A percentile compares a stretch with the other conserved stretches of the same genome.
phyloP scores from a whole-genome alignment of 306 rosid genomes.

The Gastrolobium bilobum region DNA sequence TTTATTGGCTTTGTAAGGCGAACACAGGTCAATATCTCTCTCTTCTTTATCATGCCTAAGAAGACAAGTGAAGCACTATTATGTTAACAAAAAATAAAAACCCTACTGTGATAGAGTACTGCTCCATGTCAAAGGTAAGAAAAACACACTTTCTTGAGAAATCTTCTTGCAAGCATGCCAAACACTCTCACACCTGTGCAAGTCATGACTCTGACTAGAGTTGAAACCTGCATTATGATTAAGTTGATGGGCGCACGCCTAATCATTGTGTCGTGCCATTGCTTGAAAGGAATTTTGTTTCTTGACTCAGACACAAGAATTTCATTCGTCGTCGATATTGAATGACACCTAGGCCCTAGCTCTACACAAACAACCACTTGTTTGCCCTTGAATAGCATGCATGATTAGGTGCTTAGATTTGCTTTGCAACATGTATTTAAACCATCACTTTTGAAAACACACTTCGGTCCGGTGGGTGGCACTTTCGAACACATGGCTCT shows the following conservation, averaged over 20 bases:
- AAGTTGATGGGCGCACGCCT: slow-evolving; percentile 74
- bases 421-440: slow-evolving; percentile 20
- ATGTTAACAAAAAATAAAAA: background rate
- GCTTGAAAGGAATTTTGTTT: slow-evolving; percentile 65
- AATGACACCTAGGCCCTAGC: slow-evolving; percentile 28
- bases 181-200: slow-evolving; percentile 29
- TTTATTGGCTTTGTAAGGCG: slow-evolving; percentile 6
- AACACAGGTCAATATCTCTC: background rate
- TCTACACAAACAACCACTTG: background rate
- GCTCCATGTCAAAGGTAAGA: slow-evolving; percentile 46
- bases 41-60: slow-evolving; percentile 22
- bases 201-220: slow-evolving; percentile 41
- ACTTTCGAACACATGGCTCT: background rate
- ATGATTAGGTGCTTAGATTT: slow-evolving; percentile 32
- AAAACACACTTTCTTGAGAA: slow-evolving; percentile 39
- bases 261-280: slow-evolving; percentile 72
- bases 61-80: background rate
- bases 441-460: slow-evolving; percentile 5
- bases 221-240: slow-evolving; percentile 45
- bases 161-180: slow-evolving; percentile 45
- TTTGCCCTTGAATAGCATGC: slow-evolving; percentile 6
- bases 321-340: slow-evolving; percentile 39
- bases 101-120: slow-evolving; percentile 18
- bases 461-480: slow-evolving; percentile 4
- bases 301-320: slow-evolving; percentile 65